Evolutionary conservation across 257 asterid genomes (phyloP).

Genomic region (Nicotiana otophora): DNA sequence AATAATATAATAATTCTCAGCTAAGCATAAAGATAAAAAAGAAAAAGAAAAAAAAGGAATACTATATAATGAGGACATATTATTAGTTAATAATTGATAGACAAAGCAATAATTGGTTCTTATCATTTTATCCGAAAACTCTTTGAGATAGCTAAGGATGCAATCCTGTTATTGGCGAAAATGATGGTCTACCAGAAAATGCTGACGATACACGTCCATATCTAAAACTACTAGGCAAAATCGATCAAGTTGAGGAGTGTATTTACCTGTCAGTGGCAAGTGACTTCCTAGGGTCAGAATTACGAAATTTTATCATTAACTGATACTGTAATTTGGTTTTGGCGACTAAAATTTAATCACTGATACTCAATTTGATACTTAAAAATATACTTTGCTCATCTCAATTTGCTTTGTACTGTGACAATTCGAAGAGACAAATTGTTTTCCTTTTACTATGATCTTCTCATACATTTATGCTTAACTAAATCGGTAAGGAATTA

Average conservation of each 20-base stretch:
- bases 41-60: not conserved
- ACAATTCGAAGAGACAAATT: no score
- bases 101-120: slow-evolving; percentile 10
- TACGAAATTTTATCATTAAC: no score
- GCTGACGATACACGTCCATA: not conserved
- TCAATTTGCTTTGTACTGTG: no score
- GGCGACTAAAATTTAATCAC: no score
- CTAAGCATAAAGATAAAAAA: not conserved
- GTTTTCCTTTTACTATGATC: no score
- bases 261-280: no score
- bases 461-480: no score
- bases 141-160: not conserved
- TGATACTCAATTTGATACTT: no score
- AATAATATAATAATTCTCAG: not conserved
- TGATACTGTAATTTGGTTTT: no score
- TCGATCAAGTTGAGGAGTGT: not conserved
- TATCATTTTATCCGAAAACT: not conserved
- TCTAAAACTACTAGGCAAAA: not conserved
- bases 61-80: not conserved
- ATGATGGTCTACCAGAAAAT: not conserved
- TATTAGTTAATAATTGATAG: not conserved
- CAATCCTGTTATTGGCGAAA: not conserved
- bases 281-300: no score
- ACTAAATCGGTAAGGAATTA: no score
- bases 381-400: no score